Evolutionary conservation across 768 basidiomycete species (phyloP), one percentile per base, ranked within the genome.

Genomic region (Boletus rex-veris): DNA sequence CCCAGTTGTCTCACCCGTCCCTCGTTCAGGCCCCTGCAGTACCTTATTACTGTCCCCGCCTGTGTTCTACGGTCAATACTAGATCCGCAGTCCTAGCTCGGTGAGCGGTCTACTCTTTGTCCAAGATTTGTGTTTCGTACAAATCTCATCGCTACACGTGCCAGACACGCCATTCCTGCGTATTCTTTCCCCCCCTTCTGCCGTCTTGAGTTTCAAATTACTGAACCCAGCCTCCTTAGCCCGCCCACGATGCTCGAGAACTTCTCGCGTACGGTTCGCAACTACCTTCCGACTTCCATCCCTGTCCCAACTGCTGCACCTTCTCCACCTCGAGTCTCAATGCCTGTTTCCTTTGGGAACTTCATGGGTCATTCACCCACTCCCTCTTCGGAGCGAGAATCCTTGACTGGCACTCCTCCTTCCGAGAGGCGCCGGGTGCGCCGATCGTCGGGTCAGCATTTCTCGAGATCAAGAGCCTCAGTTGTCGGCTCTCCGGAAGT

Each of bases 271-370:
- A 75, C 80, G 10, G 70, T 84, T 26, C 78, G 81, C 43, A 75
- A 71, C 56, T 83, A 83, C 50, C 77, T 81, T 8, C 82, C 81
- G 4, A 72, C 77, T 16, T 76, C 78, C 8, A 78, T 81, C 47
- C 71, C 78, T 14, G 75, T 82, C 28, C 75, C 81, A 1, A 65
- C 72, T 2, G 75, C 79, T 2, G 68, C 72, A 1, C 78, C 80
- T 15, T 74, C 80, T 16, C 77, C 79, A 0, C 77, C 79, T 1
- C 73, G 74, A 14, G 74, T 81, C 24, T 81, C 81, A 5, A 70
- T 74, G 12, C 81, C 79, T 0, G 62, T 79, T 28, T 77, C 75
- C 0, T 78, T 77, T 47, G 80, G 79, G 15, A 75, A 63, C 39
- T 78, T 77, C 58, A 70, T 76, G 57, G 59, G 59, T 21, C 45